Base-by-base conservation (phyloP, 108 stramenopile genomes). In the Phaeodactylum tricornutum region DNA sequence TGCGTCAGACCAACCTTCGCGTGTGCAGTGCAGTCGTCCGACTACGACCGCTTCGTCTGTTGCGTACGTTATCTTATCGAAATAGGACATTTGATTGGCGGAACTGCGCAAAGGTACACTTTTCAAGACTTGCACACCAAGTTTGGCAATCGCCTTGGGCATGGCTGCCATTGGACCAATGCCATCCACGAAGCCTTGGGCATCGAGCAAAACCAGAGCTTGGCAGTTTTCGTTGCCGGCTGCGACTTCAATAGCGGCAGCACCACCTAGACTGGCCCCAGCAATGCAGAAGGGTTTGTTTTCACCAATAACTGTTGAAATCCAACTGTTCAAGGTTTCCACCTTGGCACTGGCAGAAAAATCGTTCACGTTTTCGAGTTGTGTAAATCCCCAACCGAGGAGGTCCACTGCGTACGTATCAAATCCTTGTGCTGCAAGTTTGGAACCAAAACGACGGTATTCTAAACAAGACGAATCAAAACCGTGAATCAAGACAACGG, bases 381-480 rank as follows among this genome's bases (percentile, higher is more conserved):
- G 77, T 17, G 87, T 83, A 55, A 81, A 96, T 39, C 96, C 96
- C 96, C 96, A 96, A 15, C 96, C 96, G 34, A 94, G 50, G 4
- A 96, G 56, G 46, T 95, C 93, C n/a, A 95, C 84, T 14, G 87
- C 81, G 55, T 93, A 94, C 0, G 78, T 75, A 53, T 93, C 86
- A 16, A 87, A 57, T 12, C 77, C 78, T 23, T 50, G 44, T 0
- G 73, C 56, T n/a, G 85, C 77, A 12, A 96, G 62, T 30, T 52
- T 39, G 6, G 87, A 74, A 6, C 84, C 75, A 37, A 97, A 64
- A 16, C 69, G 62, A 29, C 87, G 69, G 50, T 71, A 90, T 69
- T 97, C 96, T 32, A 95, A 51, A 25, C 76, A 60, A 3, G 81
- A 84, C 8, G 87, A 89, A 68, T 97, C 96, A 53, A 97, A 97